Evolutionary conservation across 169 alveolate genomes (phyloP).

Genomic region (Plasmodium sp.): DNA sequence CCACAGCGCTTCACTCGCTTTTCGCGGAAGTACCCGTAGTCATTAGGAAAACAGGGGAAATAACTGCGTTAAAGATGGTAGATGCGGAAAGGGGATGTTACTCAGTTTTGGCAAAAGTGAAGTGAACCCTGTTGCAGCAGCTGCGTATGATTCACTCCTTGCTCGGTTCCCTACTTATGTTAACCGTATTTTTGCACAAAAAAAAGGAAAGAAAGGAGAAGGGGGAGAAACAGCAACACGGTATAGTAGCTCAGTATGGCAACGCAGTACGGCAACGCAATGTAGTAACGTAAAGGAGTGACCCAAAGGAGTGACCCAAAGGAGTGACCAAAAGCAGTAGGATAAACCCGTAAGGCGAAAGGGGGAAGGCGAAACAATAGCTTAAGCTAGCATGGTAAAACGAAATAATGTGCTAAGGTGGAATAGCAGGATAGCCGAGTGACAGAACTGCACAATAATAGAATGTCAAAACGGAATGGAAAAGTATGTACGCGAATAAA

Average conservation of each 20-base stretch:
- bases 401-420: neutral
- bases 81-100: neutral
- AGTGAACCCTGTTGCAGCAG: neutral
- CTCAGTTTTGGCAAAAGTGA: neutral
- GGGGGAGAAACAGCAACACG: neutral
- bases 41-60: conserved; percentile 26
- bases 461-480: neutral
- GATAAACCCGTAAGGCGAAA: neutral
- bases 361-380: neutral
- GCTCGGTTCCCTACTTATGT: neutral
- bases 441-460: neutral
- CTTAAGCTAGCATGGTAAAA: neutral
- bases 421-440: neutral
- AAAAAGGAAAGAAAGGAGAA: neutral
- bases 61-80: neutral
- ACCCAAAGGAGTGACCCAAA: neutral
- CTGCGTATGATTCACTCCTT: neutral
- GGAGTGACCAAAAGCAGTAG: neutral
- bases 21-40: conserved; percentile 1
- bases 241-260: neutral
- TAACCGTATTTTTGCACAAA: neutral
- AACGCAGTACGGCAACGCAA: neutral
- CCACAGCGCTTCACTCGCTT: neutral
- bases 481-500: neutral
- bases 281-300: neutral